phyloP scores from a whole-genome alignment of 148 eudicot species.

The Chenopodium berlandieri region DNA sequence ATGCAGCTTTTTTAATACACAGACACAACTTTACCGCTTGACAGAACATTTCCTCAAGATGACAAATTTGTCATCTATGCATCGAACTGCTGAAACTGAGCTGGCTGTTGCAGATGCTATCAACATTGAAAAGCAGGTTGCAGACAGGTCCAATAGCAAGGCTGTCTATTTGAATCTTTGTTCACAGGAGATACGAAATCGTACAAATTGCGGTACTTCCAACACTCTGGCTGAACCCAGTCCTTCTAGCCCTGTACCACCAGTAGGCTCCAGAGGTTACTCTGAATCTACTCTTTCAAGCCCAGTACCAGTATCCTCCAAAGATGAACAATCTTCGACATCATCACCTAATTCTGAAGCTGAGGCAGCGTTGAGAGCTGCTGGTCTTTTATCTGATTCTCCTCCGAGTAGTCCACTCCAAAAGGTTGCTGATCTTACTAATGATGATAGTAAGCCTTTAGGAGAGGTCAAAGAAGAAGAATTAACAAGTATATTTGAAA shows the following conservation, averaged over 20 bases:
- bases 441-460: slow-evolving; percentile 21
- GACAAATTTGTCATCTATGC: slow-evolving; percentile 59
- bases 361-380: slow-evolving; percentile 74
- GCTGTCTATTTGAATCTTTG: slow-evolving; percentile 78
- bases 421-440: slow-evolving; percentile 22
- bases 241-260: slow-evolving; percentile 27
- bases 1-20: slow-evolving; percentile 23
- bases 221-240: slow-evolving; percentile 31
- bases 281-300: slow-evolving; percentile 10
- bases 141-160: slow-evolving; percentile 83
- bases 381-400: slow-evolving; percentile 86
- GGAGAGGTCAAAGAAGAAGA: slow-evolving; percentile 39
- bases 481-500: slow-evolving; percentile 61
- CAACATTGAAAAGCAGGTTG: slow-evolving; percentile 82
- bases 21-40: slow-evolving; percentile 92
- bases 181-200: slow-evolving; percentile 67
- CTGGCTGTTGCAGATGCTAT: slow-evolving; percentile 93
- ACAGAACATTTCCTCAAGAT: slow-evolving; percentile 82
- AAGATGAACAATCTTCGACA: slow-evolving; percentile 30
- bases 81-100: slow-evolving; percentile 78
- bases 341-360: slow-evolving; percentile 44
- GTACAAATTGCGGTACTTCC: slow-evolving; percentile 29
- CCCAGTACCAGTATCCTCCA: slow-evolving; percentile 24
- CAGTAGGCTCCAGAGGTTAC: neutral
- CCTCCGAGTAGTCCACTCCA: slow-evolving; percentile 74